Conservation (phyloP, 1,139 yeast genomes). For the Sugiyamaella grinbergsii region DNA sequence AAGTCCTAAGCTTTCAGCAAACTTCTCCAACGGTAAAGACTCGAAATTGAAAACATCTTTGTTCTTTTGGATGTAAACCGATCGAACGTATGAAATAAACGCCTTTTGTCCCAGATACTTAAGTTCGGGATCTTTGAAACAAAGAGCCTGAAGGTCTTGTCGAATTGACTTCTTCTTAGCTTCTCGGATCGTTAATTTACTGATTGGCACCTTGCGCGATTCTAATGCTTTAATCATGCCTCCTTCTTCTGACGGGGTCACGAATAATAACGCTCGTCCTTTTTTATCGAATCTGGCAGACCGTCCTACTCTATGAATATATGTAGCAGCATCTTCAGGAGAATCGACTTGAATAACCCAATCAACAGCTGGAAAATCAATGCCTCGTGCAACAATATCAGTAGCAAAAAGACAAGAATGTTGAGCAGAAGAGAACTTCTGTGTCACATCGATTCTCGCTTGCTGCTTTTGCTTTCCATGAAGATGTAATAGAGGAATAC, state of each 20-base stretch:
- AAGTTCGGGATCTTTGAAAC: constrained; percentile 88
- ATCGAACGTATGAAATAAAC: constrained; percentile 83
- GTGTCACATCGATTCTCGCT: constrained; percentile 85
- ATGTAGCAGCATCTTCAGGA: constrained; percentile 94
- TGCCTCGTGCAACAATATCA: constrained; percentile 95
- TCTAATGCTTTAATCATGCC: constrained; percentile 69
- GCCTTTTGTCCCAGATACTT: constrained; percentile 96
- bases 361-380: constrained; percentile 95
- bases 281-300: constrained; percentile 90
- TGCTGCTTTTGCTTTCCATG: constrained; percentile 97
- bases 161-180: constrained; percentile 77
- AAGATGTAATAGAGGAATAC: constrained; percentile 85
- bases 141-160: constrained; percentile 82
- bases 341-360: constrained; percentile 97
- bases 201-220: constrained; percentile 66
- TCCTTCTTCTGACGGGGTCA: constrained; percentile 81
- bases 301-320: constrained; percentile 95
- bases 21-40: constrained; percentile 75
- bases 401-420: constrained; percentile 92
- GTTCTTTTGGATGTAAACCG: constrained; percentile 83
- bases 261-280: constrained; percentile 82
- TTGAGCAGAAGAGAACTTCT: constrained; percentile 81
- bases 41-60: constrained; percentile 76
- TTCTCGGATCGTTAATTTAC: constrained; percentile 71
- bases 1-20: constrained; percentile 83